phyloP scores from a whole-genome alignment of 2,329 filamentous ascomycete genomes.

The Nannizziopsis arthrosporioides region DNA sequence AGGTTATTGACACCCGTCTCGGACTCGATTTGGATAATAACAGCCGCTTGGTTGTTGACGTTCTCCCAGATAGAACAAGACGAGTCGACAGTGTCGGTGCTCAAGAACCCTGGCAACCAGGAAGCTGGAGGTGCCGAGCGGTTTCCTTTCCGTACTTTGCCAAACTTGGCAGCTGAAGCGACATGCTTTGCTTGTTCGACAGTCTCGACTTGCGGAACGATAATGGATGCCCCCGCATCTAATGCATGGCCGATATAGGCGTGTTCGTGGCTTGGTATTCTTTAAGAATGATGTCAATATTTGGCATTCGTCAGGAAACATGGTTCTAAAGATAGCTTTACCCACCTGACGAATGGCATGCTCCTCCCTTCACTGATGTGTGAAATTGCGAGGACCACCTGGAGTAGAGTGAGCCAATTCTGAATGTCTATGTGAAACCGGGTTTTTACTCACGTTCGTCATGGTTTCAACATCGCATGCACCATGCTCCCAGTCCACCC shows the following conservation, averaged over 20 bases:
- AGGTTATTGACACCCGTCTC: slow-evolving; percentile 37
- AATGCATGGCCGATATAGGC: slow-evolving; percentile 38
- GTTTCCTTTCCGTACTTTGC: slow-evolving; percentile 30
- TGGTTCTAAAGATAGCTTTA: not conserved
- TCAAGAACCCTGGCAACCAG: slow-evolving; percentile 29
- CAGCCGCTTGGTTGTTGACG: slow-evolving; percentile 38
- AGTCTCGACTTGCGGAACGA: slow-evolving; percentile 40
- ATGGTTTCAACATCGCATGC: slow-evolving; percentile 41
- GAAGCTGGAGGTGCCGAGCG: slow-evolving; percentile 40
- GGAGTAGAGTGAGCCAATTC: not conserved
- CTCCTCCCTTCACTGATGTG: slow-evolving; percentile 38
- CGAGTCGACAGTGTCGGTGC: slow-evolving; percentile 28
- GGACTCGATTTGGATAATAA: slow-evolving; percentile 41
- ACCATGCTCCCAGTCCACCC: slow-evolving; percentile 42
- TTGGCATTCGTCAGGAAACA: not conserved
- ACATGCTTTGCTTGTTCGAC: slow-evolving; percentile 38
- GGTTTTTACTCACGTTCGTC: slow-evolving; percentile 27
- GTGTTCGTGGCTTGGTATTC: slow-evolving; percentile 39
- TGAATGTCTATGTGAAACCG: not conserved
- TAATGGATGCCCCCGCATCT: slow-evolving; percentile 40
- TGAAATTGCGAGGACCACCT: slow-evolving; percentile 39
- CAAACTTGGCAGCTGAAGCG: slow-evolving; percentile 36
- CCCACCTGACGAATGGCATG: slow-evolving; percentile 36
- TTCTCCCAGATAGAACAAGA: slow-evolving; percentile 29
- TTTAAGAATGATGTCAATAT: slow-evolving; percentile 8